phyloP scores from a whole-genome alignment of 2,329 filamentous ascomycete genomes.

The Stachybotrys chartarum region DNA sequence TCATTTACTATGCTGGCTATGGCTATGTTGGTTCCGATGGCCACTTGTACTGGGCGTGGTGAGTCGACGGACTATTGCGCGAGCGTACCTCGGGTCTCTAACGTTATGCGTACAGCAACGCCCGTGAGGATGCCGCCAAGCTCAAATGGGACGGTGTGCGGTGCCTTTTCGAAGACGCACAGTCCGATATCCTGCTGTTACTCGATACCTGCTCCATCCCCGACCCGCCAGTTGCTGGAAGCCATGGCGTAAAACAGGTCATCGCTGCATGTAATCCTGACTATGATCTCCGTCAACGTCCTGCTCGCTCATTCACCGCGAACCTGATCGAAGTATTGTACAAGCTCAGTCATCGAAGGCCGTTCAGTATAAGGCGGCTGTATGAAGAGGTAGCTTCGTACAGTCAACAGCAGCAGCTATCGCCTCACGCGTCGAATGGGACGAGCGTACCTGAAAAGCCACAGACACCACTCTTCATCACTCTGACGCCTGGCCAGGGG shows the following conservation, averaged over 20 bases:
- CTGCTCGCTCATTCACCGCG: constrained; percentile 52
- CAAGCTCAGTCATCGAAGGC: constrained; percentile 43
- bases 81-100: not conserved
- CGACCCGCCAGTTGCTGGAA: constrained; percentile 41
- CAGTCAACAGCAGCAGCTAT: constrained; percentile 37
- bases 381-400: constrained; percentile 46
- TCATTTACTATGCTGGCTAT: constrained; percentile 59
- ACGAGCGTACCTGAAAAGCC: constrained; percentile 15
- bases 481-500: constrained; percentile 45
- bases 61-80: constrained; percentile 23
- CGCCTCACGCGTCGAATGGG: constrained; percentile 37
- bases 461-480: constrained; percentile 46
- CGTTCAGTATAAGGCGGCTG: constrained; percentile 49
- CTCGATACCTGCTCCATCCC: constrained; percentile 55
- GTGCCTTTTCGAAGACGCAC: constrained; percentile 54
- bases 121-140: constrained; percentile 49
- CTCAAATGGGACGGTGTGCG: constrained; percentile 58
- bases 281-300: constrained; percentile 33
- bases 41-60: constrained; percentile 62
- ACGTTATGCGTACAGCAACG: constrained; percentile 40
- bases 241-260: constrained; percentile 52
- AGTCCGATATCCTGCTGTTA: constrained; percentile 55
- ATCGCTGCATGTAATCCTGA: constrained; percentile 54
- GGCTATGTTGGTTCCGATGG: constrained; percentile 51
- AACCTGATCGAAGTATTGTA: constrained; percentile 47